Evolutionary conservation across 768 basidiomycete species (phyloP).

Genomic region (Lyophyllum semitale): DNA sequence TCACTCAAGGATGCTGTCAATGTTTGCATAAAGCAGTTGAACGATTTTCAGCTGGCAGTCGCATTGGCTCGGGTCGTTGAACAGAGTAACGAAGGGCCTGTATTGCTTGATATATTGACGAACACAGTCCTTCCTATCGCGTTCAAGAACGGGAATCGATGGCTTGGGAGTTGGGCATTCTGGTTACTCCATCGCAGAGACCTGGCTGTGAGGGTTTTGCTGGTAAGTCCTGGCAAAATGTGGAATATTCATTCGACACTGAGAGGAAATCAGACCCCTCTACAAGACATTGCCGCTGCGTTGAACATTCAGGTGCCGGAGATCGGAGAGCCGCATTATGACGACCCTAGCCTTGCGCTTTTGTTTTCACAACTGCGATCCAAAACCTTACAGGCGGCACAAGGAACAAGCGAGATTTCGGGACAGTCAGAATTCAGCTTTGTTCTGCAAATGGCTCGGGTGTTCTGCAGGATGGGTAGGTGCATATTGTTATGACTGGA

Average conservation of each 20-base stretch:
- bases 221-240: constrained; percentile 53
- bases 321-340: constrained; percentile 86
- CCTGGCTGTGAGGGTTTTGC: constrained; percentile 83
- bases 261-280: constrained; percentile 56
- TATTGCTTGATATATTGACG: constrained; percentile 71
- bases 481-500: constrained; percentile 1
- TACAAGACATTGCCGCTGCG: constrained; percentile 68
- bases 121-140: constrained; percentile 80
- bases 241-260: not conserved
- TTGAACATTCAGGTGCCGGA: constrained; percentile 56
- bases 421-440: constrained; percentile 92
- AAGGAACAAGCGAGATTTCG: constrained; percentile 90
- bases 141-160: constrained; percentile 86
- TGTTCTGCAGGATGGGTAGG: constrained; percentile 94
- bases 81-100: constrained; percentile 76
- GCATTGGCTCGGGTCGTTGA: constrained; percentile 86
- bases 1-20: constrained; percentile 89
- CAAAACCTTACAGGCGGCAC: constrained; percentile 89
- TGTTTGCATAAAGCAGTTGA: constrained; percentile 84
- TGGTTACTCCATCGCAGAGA: constrained; percentile 91
- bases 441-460: constrained; percentile 90
- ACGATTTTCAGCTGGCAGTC: constrained; percentile 89
- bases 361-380: constrained; percentile 88
- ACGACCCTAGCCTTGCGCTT: constrained; percentile 91
- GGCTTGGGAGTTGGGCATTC: constrained; percentile 95